Base-by-base conservation (phyloP, 768 basidiomycete species). In the Calocybe gangraenosa region DNA sequence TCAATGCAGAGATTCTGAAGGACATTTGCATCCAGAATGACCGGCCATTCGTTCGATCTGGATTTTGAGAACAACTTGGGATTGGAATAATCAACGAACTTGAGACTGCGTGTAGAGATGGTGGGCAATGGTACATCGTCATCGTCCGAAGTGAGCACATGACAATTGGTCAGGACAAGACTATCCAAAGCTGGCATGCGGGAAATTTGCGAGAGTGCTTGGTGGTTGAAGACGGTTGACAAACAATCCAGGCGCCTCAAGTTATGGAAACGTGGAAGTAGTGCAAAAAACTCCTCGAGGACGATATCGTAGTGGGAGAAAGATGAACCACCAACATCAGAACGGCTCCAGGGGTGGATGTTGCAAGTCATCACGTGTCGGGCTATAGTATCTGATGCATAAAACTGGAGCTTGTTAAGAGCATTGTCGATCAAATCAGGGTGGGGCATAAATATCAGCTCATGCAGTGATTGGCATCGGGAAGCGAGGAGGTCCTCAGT, bases 321-420 rank as follows among this genome's bases (percentile, higher is more conserved):
- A 1, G 10, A 5, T 23, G 22, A 4, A 2, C n/a, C n/a, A n/a
- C n/a, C n/a, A n/a, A n/a, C n/a, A n/a, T n/a, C 14, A n/a, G 25
- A 7, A 10, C 3, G 1, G 2, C 7, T 5, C 19, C 19, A 21
- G n/a, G 47, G 18, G 8, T 2, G 36, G 35, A 48, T 19, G 14
- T 3, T 7, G 20, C 47, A 48, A 2, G 1, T 38, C 11, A 15
- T 23, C 19, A 48, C 47, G 10, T 19, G 20, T 20, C 22, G 36
- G 7, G 41, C 20, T 17, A 42, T 39, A 39, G 35, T 2, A 18
- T 28, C 11, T 17, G 47, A 43, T n/a, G 34, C 21, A 33, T 37
- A 48, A 31, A 48, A 48, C 19, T 31, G 19, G 7, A 48, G 22
- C 25, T 32, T 42, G 20, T 43, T 5, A n/a, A 42, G 20, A 36